Evolutionary conservation across 345 rosid species (phyloP).

Genomic region (Nasturtium officinale): DNA sequence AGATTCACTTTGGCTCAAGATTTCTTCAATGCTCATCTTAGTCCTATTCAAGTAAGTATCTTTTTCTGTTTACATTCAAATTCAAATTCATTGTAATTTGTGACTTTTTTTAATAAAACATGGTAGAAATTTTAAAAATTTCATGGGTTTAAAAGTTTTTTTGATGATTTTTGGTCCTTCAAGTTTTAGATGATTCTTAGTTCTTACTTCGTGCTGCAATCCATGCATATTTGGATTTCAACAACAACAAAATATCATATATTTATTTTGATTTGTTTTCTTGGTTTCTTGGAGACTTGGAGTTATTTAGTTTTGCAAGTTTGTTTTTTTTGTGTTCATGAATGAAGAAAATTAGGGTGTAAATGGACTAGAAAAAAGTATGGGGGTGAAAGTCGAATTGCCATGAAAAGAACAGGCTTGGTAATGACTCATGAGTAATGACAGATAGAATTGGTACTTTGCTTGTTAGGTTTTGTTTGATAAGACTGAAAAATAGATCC

Average conservation of each 20-base stretch:
- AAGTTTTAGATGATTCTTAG: not conserved
- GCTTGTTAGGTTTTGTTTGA: slow-evolving; percentile 24
- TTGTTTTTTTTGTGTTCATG: slow-evolving; percentile 1
- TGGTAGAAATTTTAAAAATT: not conserved
- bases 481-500: not conserved
- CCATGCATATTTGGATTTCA: not conserved
- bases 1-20: slow-evolving; percentile 75
- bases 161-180: not conserved
- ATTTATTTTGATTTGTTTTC: not conserved
- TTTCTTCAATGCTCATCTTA: slow-evolving; percentile 80
- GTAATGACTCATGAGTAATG: not conserved
- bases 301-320: not conserved
- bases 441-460: slow-evolving; percentile 19
- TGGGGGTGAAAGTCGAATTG: not conserved
- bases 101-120: no score
- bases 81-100: no score
- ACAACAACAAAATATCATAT: not conserved
- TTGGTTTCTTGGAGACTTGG: not conserved
- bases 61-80: not conserved
- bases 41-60: slow-evolving; percentile 69
- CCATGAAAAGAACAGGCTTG: not conserved
- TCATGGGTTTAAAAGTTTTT: not conserved
- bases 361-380: not conserved
- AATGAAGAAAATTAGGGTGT: slow-evolving; percentile 16
- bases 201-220: slow-evolving; percentile 6